Evolutionary conservation across 768 basidiomycete genomes (phyloP).

Genomic region (Podaxis carcinomalis): DNA sequence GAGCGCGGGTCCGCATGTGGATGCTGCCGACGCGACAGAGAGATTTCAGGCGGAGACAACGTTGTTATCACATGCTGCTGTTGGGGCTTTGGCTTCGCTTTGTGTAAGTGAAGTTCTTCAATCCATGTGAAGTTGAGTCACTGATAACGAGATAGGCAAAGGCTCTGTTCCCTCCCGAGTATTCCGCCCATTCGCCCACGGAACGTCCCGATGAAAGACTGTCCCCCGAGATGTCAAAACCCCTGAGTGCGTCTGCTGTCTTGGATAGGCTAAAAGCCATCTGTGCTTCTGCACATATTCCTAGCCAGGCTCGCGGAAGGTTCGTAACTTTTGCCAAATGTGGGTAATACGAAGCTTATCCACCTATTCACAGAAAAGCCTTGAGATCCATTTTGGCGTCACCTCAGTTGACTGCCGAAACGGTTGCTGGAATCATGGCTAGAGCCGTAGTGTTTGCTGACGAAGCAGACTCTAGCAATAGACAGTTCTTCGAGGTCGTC

Average conservation of each 20-base stretch:
- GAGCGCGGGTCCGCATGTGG: slow-evolving; percentile 49
- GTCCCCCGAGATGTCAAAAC: slow-evolving; percentile 44
- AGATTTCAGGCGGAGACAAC: slow-evolving; percentile 68
- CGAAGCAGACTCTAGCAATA: slow-evolving; percentile 50
- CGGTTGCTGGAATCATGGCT: slow-evolving; percentile 62
- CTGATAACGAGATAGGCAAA: slow-evolving; percentile 50
- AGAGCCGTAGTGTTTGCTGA: slow-evolving; percentile 63
- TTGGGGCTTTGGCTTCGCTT: slow-evolving; percentile 84
- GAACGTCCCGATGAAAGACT: slow-evolving; percentile 35
- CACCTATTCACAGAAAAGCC: slow-evolving; percentile 55
- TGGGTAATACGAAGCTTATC: slow-evolving; percentile 9
- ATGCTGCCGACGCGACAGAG: slow-evolving; percentile 47
- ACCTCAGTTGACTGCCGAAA: slow-evolving; percentile 45
- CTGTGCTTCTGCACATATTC: slow-evolving; percentile 52
- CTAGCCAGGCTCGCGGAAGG: slow-evolving; percentile 58
- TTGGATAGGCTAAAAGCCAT: slow-evolving; percentile 70
- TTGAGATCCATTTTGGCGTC: slow-evolving; percentile 63
- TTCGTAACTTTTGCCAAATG: slow-evolving; percentile 30
- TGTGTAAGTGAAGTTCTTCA: slow-evolving; percentile 56
- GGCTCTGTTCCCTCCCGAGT: slow-evolving; percentile 67
- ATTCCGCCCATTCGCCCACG: slow-evolving; percentile 56
- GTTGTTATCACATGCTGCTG: slow-evolving; percentile 72
- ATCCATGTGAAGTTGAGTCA: not conserved
- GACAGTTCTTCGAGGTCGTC: slow-evolving; percentile 75
- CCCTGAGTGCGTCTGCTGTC: slow-evolving; percentile 46